Conservation (phyloP, 225 moss, liverwort and hornwort genomes). For the Marchantia paleacea region DNA sequence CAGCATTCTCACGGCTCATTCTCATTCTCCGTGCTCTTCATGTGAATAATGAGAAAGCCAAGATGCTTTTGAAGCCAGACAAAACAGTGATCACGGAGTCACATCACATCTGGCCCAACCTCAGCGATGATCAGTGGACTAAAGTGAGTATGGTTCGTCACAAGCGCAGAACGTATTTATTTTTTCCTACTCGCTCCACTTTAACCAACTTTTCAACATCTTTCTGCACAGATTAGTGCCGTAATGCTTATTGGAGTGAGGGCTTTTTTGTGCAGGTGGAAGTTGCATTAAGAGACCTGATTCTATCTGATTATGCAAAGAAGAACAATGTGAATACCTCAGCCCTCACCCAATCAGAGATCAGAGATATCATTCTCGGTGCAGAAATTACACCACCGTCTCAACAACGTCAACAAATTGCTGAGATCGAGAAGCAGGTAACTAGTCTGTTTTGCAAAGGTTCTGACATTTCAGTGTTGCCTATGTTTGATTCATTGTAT, state of each 20-base stretch:
- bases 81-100: slow-evolving; percentile 97
- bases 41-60: slow-evolving; percentile 99
- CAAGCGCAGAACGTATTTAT: no score
- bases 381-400: slow-evolving; percentile 99
- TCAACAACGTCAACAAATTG: slow-evolving; percentile 97
- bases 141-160: slow-evolving; percentile 38
- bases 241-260: no score
- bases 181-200: no score
- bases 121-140: slow-evolving; percentile 99
- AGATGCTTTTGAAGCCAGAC: slow-evolving; percentile 98
- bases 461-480: no score
- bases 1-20: slow-evolving; percentile 93
- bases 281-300: slow-evolving; percentile 96
- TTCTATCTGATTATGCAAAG: slow-evolving; percentile 98
- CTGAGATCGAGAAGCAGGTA: slow-evolving; percentile 99
- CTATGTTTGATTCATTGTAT: no score
- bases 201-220: no score
- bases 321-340: slow-evolving; percentile 99
- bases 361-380: slow-evolving; percentile 97
- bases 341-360: slow-evolving; percentile 97
- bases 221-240: no score
- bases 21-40: slow-evolving; percentile 96
- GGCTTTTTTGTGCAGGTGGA: slow-evolving; percentile 50
- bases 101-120: slow-evolving; percentile 98
- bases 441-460: no score